Percentiles rank a stretch among this genome's conserved stretches.
phyloP scores from a whole-genome alignment of 805 yeast genomes.

The Wickerhamiella slavikovae region DNA sequence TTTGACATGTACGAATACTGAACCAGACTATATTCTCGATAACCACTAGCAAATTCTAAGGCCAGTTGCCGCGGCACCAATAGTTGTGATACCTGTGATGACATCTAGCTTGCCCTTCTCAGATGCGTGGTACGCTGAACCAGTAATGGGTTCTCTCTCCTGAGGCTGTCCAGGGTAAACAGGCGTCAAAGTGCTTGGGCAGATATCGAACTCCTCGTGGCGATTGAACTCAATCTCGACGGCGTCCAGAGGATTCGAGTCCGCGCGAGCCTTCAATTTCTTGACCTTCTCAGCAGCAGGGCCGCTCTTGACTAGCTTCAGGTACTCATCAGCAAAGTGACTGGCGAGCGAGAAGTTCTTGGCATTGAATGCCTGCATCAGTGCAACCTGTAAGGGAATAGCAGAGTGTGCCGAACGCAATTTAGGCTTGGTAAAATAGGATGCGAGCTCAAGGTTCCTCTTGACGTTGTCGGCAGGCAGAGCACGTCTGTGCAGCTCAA shows the following conservation, averaged over 20 bases:
- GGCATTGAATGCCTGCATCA: conserved; percentile 75
- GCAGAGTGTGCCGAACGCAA: conserved; percentile 67
- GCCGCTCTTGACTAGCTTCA: conserved; percentile 49
- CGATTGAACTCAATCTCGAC: conserved; percentile 85
- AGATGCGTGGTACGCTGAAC: conserved; percentile 62
- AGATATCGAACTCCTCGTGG: conserved; percentile 73
- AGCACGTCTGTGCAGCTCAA: conserved; percentile 75
- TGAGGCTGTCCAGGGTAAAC: conserved; percentile 56
- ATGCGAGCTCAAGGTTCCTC: conserved; percentile 85
- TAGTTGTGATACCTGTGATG: conserved; percentile 52
- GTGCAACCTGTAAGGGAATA: conserved; percentile 84
- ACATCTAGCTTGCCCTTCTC: conserved; percentile 63
- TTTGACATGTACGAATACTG: too few relatives aligned
- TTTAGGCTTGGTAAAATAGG: conserved; percentile 76
- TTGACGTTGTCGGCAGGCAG: conserved; percentile 43
- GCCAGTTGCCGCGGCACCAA: conserved; percentile 89
- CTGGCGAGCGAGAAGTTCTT: conserved; percentile 81
- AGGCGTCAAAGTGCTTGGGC: conserved; percentile 75
- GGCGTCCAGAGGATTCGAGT: conserved; percentile 63
- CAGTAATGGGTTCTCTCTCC: conserved; percentile 67
- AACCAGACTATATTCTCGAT: not conserved
- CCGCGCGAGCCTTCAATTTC: conserved; percentile 64
- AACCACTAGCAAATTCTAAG: conserved; percentile 25
- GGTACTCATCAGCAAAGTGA: conserved; percentile 68
- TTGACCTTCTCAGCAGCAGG: conserved; percentile 65